Percentiles rank a stretch among this genome's conserved stretches.
Conservation (phyloP, 805 yeast genomes). For the Candida oleophila region DNA sequence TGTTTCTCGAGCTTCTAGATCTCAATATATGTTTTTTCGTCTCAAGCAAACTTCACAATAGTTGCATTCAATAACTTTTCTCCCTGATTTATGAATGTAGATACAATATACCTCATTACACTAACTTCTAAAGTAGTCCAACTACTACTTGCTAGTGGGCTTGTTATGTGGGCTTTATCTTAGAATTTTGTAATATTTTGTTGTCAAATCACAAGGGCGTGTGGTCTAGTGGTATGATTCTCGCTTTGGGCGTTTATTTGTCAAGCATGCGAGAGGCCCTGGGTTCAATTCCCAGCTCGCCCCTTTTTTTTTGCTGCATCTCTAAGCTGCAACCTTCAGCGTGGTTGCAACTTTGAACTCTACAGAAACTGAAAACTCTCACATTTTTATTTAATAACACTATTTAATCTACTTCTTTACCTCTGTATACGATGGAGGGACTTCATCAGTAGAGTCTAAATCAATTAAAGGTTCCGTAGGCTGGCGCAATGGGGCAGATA, state of each 20-base stretch:
- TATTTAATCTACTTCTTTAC: not conserved
- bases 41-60: not conserved
- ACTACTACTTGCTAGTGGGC: no score
- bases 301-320: slow-evolving; percentile 14
- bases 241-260: slow-evolving; percentile 15
- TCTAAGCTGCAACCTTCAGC: no score
- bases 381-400: no score
- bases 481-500: not conserved
- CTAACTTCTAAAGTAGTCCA: no score
- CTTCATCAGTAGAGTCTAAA: not conserved
- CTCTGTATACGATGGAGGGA: slow-evolving; percentile 1
- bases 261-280: slow-evolving; percentile 46
- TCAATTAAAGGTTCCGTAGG: not conserved
- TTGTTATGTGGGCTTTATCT: no score
- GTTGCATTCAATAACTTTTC: not conserved
- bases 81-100: no score
- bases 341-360: no score
- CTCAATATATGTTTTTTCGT: not conserved
- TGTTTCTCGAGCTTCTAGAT: not conserved
- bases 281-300: slow-evolving; percentile 51
- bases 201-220: slow-evolving; percentile 13
- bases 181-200: not conserved
- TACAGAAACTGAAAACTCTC: no score
- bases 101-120: no score
- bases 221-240: slow-evolving; percentile 26